Percentiles rank a stretch among this genome's conserved stretches.
Evolutionary conservation across 768 basidiomycete species (phyloP).

Genomic region (Multifurca ochricompacta): DNA sequence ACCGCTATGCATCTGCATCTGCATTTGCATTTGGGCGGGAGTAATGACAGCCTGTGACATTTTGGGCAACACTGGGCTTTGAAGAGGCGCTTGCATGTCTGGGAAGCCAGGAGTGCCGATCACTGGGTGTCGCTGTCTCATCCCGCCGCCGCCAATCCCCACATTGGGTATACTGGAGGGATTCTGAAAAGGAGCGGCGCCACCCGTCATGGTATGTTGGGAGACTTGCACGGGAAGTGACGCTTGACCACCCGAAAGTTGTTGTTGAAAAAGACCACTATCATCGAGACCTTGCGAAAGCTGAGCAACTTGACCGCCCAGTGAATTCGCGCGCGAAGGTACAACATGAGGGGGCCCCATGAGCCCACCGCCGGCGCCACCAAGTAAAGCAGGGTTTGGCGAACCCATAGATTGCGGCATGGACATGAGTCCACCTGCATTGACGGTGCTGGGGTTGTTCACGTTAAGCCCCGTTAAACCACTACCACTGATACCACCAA

Average conservation of each 20-base stretch:
- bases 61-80: conserved; percentile 13
- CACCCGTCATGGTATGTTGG: conserved; percentile 14
- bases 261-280: conserved; percentile 13
- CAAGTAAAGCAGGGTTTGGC: conserved; percentile 24
- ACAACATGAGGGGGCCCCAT: conserved; percentile 33
- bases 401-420: conserved; percentile 18
- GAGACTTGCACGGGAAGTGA: conserved; percentile 20
- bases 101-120: conserved; percentile 23
- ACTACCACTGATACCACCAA: conserved; percentile 7
- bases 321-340: conserved; percentile 25
- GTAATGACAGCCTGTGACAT: conserved; percentile 6
- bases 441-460: conserved; percentile 2
- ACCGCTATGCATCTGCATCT: conserved; percentile 14
- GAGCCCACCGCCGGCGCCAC: conserved; percentile 28
- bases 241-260: not conserved
- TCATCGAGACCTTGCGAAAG: conserved; percentile 27
- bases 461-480: conserved; percentile 8
- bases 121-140: conserved; percentile 20
- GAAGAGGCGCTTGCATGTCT: conserved; percentile 15
- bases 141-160: conserved; percentile 19
- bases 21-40: conserved; percentile 11
- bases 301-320: conserved; percentile 6
- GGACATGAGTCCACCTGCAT: conserved; percentile 7
- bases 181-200: conserved; percentile 11
- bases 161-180: conserved; percentile 13